Conservation (phyloP, 768 basidiomycete species). For the Russula virescens region DNA sequence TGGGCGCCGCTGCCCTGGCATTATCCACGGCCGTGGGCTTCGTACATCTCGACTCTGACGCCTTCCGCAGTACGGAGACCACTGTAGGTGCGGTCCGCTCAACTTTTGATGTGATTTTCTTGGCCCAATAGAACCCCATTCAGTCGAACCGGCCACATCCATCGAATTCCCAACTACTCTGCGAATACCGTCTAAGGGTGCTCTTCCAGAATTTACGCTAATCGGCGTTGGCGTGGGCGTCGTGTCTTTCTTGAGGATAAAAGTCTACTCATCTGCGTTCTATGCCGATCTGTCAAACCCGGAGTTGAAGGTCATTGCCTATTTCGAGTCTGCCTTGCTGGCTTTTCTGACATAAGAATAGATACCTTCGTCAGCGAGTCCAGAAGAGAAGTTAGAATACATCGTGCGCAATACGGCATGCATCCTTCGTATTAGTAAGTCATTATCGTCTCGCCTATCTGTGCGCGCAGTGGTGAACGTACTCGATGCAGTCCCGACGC, state of each 20-base stretch:
- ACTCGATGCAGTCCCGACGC: slow-evolving; percentile 58
- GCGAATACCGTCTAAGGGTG: slow-evolving; percentile 55
- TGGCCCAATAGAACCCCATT: background rate
- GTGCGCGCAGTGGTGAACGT: slow-evolving; percentile 1
- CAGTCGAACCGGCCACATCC: slow-evolving; percentile 70
- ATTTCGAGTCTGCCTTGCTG: background rate
- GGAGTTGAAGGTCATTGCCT: slow-evolving; percentile 46
- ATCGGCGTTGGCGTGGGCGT: slow-evolving; percentile 83
- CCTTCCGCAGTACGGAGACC: slow-evolving; percentile 7
- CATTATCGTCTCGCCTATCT: background rate
- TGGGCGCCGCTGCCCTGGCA: slow-evolving; percentile 25
- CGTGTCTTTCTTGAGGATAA: slow-evolving; percentile 81
- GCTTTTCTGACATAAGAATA: slow-evolving; percentile 27
- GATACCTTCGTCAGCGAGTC: slow-evolving; percentile 49
- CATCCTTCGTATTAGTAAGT: slow-evolving; percentile 65
- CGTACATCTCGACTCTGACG: slow-evolving; percentile 44
- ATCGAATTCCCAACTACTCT: slow-evolving; percentile 68
- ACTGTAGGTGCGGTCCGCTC: slow-evolving; percentile 18
- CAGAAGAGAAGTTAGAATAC: slow-evolving; percentile 65
- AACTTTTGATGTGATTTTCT: background rate
- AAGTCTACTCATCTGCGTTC: slow-evolving; percentile 87
- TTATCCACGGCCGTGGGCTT: slow-evolving; percentile 33
- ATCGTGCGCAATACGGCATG: slow-evolving; percentile 65
- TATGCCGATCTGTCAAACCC: slow-evolving; percentile 78
- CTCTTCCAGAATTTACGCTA: slow-evolving; percentile 58